Evolutionary conservation across 768 basidiomycete genomes (phyloP).

Genomic region (Hysterangium stoloniferum): DNA sequence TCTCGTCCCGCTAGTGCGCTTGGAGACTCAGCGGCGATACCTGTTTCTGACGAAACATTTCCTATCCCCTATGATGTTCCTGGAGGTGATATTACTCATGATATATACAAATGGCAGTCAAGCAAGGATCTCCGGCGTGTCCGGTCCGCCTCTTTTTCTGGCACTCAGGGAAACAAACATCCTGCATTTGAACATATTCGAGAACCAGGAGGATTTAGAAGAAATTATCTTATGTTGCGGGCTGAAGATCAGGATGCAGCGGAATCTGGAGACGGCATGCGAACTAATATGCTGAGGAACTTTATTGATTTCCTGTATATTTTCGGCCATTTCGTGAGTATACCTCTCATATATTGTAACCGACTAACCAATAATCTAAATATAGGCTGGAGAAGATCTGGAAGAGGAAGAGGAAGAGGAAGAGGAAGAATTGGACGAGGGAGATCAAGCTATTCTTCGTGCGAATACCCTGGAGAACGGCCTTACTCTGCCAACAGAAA

Average conservation of each 20-base stretch:
- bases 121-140: conserved; percentile 51
- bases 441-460: conserved; percentile 32
- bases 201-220: conserved; percentile 89
- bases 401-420: conserved; percentile 84
- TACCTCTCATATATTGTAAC: background rate
- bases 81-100: conserved; percentile 89
- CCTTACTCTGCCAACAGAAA: background rate
- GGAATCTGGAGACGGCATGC: background rate
- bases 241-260: conserved; percentile 59
- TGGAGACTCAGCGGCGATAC: conserved; percentile 12
- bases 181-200: conserved; percentile 90
- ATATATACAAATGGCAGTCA: conserved; percentile 92
- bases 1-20: conserved; percentile 17
- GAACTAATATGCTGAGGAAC: conserved; percentile 60
- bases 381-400: conserved; percentile 82
- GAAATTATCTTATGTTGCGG: conserved; percentile 74
- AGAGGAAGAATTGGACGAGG: conserved; percentile 48
- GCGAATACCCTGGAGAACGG: conserved; percentile 7
- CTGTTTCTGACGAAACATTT: conserved; percentile 51
- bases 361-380: background rate
- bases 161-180: conserved; percentile 37
- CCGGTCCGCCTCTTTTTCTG: conserved; percentile 66
- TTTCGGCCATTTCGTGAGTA: conserved; percentile 91
- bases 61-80: conserved; percentile 83
- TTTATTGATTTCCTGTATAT: conserved; percentile 93